phyloP scores from a whole-genome alignment of 768 basidiomycete genomes.

The Melanogaster broomeanus region DNA sequence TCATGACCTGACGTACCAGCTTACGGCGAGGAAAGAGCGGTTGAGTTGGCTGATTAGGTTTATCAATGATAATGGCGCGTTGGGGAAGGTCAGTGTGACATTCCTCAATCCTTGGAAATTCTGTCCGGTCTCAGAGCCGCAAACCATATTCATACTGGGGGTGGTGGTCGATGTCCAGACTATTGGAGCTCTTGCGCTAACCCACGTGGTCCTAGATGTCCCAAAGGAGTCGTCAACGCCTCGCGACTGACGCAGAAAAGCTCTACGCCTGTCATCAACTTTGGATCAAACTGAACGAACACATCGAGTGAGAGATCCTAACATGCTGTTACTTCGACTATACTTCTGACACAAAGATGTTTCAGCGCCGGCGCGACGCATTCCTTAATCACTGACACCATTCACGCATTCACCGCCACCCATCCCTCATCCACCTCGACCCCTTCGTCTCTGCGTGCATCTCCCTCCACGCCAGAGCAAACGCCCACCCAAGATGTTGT shows the following conservation, averaged over 20 bases:
- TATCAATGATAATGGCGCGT: constrained; percentile 82
- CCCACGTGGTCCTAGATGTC: constrained; percentile 58
- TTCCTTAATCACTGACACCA: constrained; percentile 69
- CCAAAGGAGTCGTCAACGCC: constrained; percentile 69
- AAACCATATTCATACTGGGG: neutral
- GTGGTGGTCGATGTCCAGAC: neutral
- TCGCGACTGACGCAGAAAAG: constrained; percentile 86
- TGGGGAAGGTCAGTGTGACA: constrained; percentile 58
- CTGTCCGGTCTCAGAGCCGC: neutral
- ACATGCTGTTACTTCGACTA: neutral
- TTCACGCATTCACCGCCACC: constrained; percentile 65
- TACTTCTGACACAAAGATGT: constrained; percentile 1
- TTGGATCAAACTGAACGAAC: constrained; percentile 76
- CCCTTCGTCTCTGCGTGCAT: constrained; percentile 10
- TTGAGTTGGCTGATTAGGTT: constrained; percentile 86
- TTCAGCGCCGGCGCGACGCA: constrained; percentile 54
- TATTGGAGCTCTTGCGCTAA: constrained; percentile 3
- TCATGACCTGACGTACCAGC: constrained; percentile 79
- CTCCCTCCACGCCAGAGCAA: constrained; percentile 43
- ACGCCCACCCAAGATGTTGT: constrained; percentile 70
- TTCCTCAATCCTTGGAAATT: neutral
- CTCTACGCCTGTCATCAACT: constrained; percentile 78
- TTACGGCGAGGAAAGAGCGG: constrained; percentile 72
- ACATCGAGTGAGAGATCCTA: constrained; percentile 51
- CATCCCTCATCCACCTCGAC: constrained; percentile 11